Evolutionary conservation across 1,284 basidiomycete genomes (phyloP), one percentile per base, ranked within the genome.

Genomic region (Apiotrichum siamense): DNA sequence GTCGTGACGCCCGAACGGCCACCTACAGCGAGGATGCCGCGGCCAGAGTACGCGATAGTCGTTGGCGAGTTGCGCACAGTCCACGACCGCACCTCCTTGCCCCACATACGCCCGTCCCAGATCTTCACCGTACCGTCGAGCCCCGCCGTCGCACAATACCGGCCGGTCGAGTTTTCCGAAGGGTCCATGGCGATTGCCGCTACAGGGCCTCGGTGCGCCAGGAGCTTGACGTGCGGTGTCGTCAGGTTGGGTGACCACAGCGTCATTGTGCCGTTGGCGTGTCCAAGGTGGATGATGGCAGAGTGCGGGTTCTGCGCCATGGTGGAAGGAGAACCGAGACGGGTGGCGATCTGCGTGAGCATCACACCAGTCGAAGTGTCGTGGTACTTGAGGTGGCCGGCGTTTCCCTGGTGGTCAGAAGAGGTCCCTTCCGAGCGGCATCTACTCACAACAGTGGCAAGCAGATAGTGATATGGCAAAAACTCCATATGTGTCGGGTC

Each of bases 41-140:
- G 83, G 58, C 86, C 84, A 61, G 77, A 78, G 65, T 74, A 81
- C 15, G 64, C 57, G 2, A 77, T 47, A 1, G 60, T 63, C 4
- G 61, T 58, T 12, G 40, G 83, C 80, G 55, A 74, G 38, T 75
- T 72, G 50, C 89, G 78, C 15, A 84, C 79, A 12, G 71, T 76
- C 91, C 92, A 97, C 55, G 85, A 82, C 44, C 88, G 77, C 29
- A 96, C 81, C 3, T 85, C 82, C 24, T 86, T 85, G 60, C 87
- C 91, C 86, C 93, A 94, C 77, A 91, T 97, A 45, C 96, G 77
- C 64, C 85, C 88, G 75, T 98, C 96, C 96, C 94, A 99, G 7
- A 83, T 80, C 67, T 97, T 98, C 56, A 98, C 87, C 0, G 76
- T 81, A 0, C 91, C 88, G 63, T 98, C 96, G 58, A 86, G 78